These are phyloP conservation scores for Neurospora sp. DNA, from an alignment of 495 filamentous ascomycete genomes.

Conservation along the genomic window DNA sequence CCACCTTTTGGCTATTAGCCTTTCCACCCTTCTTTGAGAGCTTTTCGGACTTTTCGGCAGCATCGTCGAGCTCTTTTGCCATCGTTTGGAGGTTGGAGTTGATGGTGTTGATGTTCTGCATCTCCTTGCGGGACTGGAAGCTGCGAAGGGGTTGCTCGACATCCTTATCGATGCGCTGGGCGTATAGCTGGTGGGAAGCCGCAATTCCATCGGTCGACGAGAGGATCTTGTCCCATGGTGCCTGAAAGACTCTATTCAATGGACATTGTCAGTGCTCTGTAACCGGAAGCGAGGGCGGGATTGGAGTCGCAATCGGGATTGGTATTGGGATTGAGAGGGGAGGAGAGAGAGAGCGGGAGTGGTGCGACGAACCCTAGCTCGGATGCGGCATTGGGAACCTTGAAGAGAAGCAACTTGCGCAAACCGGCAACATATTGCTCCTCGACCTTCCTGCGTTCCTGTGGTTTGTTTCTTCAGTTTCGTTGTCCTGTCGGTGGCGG, in stretches of 20 bases:
- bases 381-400: constrained; percentile 57
- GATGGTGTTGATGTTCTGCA: constrained; percentile 74
- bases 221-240: constrained; percentile 88
- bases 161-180: constrained; percentile 78
- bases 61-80: constrained; percentile 74
- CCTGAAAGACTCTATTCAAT: constrained; percentile 64
- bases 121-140: constrained; percentile 60
- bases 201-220: constrained; percentile 70
- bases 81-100: constrained; percentile 68
- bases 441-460: constrained; percentile 92
- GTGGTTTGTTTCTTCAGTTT: constrained; percentile 15
- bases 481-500: not conserved
- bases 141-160: constrained; percentile 77
- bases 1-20: constrained; percentile 69
- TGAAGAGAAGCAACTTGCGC: constrained; percentile 66
- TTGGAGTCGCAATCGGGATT: not conserved
- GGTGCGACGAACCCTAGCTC: constrained; percentile 66
- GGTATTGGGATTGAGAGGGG: not conserved
- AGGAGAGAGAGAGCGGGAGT: not conserved
- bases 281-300: constrained; percentile 5
- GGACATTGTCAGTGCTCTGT: constrained; percentile 7
- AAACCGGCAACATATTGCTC: constrained; percentile 80
- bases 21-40: constrained; percentile 69
- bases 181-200: constrained; percentile 71
- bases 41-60: constrained; percentile 83